These are phyloP conservation scores for Tuber indicum DNA, from an alignment of 495 filamentous ascomycete genomes.

Conservation along the genomic window DNA sequence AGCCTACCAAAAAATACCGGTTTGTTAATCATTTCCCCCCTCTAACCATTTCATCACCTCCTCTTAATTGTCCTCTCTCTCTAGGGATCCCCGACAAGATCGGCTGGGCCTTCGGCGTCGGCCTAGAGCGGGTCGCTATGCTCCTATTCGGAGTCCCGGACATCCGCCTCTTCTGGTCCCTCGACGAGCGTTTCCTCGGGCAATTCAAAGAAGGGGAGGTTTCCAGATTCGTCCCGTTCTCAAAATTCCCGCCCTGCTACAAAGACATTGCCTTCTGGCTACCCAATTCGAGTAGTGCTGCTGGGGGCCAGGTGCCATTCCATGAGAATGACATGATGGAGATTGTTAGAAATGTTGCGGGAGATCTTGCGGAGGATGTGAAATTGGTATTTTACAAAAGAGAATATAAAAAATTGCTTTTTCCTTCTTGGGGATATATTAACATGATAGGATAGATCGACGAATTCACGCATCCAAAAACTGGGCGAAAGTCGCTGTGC, in stretches of 20 bases:
- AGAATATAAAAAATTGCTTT: not conserved
- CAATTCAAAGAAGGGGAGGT: conserved; percentile 63
- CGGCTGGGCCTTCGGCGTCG: conserved; percentile 94
- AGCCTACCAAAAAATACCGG: conserved; percentile 66
- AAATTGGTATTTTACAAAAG: conserved; percentile 45
- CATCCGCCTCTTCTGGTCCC: conserved; percentile 95
- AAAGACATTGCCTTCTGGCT: conserved; percentile 97
- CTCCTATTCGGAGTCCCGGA: conserved; percentile 90
- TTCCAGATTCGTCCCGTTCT: conserved; percentile 73
- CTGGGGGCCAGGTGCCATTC: conserved; percentile 49
- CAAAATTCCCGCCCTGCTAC: conserved; percentile 76
- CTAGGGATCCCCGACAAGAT: conserved; percentile 59
- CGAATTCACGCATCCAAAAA: conserved; percentile 84
- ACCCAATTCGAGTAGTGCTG: conserved; percentile 46
- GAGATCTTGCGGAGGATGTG: conserved; percentile 83
- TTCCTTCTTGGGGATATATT: not conserved
- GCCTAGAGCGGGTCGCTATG: conserved; percentile 92
- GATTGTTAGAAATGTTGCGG: conserved; percentile 69
- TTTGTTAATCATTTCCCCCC: conserved; percentile 1
- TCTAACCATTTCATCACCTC: not conserved
- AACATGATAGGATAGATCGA: conserved; percentile 49
- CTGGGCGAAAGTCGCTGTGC: conserved; percentile 71
- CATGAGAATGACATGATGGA: conserved; percentile 99
- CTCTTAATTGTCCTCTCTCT: not conserved
- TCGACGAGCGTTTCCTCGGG: conserved; percentile 68